A percentile compares a stretch with the other conserved stretches of the same genome.
Conservation (phyloP, 2,329 filamentous ascomycete genomes). For the Pseudonectria buxi region DNA sequence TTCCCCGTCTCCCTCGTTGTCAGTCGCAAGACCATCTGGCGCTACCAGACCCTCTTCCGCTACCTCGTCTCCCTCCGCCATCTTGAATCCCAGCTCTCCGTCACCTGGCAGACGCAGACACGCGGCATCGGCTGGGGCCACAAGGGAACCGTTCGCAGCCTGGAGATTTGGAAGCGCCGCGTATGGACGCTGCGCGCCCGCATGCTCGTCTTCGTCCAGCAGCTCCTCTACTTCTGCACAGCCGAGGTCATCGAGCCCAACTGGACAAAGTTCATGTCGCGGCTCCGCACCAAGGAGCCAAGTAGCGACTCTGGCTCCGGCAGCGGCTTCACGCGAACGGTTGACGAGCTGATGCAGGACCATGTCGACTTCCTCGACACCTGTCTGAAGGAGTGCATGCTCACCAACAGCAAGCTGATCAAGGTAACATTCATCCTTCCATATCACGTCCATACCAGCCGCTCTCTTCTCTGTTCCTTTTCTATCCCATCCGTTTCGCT, state of each 20-base stretch:
- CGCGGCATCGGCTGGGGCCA: slow-evolving; percentile 77
- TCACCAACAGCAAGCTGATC: slow-evolving; percentile 91
- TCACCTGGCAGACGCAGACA: slow-evolving; percentile 85
- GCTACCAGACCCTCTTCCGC: slow-evolving; percentile 92
- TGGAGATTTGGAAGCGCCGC: slow-evolving; percentile 88
- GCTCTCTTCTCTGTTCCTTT: background rate
- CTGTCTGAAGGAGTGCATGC: slow-evolving; percentile 97
- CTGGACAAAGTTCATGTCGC: slow-evolving; percentile 89
- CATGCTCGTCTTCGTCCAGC: slow-evolving; percentile 96
- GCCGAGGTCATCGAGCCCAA: slow-evolving; percentile 97
- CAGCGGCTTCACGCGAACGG: slow-evolving; percentile 54
- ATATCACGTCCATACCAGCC: slow-evolving; percentile 17
- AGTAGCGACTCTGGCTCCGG: slow-evolving; percentile 18
- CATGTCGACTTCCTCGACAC: slow-evolving; percentile 98
- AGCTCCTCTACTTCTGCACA: slow-evolving; percentile 93
- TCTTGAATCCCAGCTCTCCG: slow-evolving; percentile 78
- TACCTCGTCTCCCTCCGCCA: slow-evolving; percentile 87
- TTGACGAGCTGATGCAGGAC: slow-evolving; percentile 97
- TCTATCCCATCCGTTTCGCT: slow-evolving; percentile 3
- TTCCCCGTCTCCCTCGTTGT: slow-evolving; percentile 95
- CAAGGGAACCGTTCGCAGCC: slow-evolving; percentile 60
- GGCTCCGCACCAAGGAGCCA: slow-evolving; percentile 59
- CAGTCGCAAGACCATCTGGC: slow-evolving; percentile 90
- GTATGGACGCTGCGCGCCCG: slow-evolving; percentile 87
- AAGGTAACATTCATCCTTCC: slow-evolving; percentile 48